These are phyloP conservation scores for Tulasnella sp. DNA, from an alignment of 768 basidiomycete genomes.

Conservation along the genomic window DNA sequence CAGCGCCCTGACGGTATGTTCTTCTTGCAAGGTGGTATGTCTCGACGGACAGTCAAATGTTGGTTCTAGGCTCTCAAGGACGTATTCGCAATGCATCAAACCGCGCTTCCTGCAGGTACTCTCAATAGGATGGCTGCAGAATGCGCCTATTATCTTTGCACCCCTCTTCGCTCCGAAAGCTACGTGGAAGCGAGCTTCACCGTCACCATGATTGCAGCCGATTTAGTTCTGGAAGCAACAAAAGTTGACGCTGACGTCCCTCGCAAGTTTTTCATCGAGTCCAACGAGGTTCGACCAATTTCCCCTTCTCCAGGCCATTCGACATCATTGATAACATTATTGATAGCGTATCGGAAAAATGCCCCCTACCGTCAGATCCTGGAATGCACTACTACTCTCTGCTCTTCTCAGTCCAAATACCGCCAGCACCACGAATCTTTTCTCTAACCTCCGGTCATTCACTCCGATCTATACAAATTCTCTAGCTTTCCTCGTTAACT, in stretches of 20 bases:
- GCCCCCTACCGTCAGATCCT: constrained; percentile 56
- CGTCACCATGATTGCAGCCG: constrained; percentile 56
- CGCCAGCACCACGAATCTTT: constrained; percentile 51
- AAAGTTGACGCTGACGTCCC: constrained; percentile 52
- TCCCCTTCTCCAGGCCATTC: neutral
- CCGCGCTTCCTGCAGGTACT: constrained; percentile 39
- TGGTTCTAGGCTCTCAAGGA: constrained; percentile 23
- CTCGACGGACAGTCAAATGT: neutral
- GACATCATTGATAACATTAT: neutral
- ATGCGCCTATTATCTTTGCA: constrained; percentile 48
- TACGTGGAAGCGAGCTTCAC: constrained; percentile 57
- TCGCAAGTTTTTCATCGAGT: constrained; percentile 46
- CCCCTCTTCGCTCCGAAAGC: constrained; percentile 53
- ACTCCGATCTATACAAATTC: constrained; percentile 52
- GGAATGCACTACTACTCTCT: constrained; percentile 66
- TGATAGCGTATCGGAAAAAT: constrained; percentile 44
- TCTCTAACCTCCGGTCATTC: constrained; percentile 58
- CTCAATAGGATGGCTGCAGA: constrained; percentile 54
- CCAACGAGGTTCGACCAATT: constrained; percentile 44
- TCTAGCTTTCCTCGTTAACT: constrained; percentile 47
- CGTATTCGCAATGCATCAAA: constrained; percentile 16
- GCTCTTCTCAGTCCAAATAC: constrained; percentile 51
- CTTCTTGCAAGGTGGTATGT: neutral
- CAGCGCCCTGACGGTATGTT: constrained; percentile 31
- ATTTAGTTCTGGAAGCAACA: constrained; percentile 56